These are phyloP conservation scores for Oryza meyeriana DNA, from an alignment of 176 grass and related monocot species.

Conservation along the genomic window DNA sequence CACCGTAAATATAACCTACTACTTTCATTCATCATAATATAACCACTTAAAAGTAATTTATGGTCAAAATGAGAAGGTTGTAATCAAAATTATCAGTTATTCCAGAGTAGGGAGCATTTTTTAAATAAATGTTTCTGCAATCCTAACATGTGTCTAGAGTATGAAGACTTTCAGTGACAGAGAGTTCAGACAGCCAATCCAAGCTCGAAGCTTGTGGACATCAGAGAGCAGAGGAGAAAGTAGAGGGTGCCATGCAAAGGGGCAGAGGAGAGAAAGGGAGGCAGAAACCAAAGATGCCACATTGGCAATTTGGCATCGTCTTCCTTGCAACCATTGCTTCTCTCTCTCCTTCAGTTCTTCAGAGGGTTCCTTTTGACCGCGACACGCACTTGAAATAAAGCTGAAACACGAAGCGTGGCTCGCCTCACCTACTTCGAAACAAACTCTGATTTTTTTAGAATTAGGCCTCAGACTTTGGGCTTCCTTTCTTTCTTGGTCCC, in stretches of 20 bases:
- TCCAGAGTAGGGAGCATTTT: too few species aligned
- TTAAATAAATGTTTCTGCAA: too few species aligned
- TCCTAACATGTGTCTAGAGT: too few species aligned
- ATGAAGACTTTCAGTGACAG: too few species aligned
- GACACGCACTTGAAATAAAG: constrained; percentile 46
- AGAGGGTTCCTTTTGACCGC: constrained; percentile 54
- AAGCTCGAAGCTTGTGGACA: not conserved
- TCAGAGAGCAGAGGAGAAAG: not conserved
- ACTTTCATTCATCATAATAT: too few species aligned
- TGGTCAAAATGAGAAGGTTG: too few species aligned
- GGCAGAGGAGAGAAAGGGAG: too few species aligned
- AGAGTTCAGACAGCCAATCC: too few species aligned
- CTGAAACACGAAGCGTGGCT: constrained; percentile 30
- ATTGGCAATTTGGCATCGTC: not conserved
- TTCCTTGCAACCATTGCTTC: not conserved
- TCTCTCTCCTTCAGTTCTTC: not conserved
- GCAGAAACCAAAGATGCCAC: not conserved
- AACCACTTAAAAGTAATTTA: too few species aligned
- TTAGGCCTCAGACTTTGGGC: not conserved
- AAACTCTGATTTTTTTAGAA: not conserved
- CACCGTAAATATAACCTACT: too few species aligned
- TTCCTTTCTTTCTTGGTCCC: constrained; percentile 3
- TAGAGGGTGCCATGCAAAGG: constrained; percentile 6
- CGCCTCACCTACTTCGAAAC: constrained; percentile 28
- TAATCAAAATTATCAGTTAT: too few species aligned